Evolutionary conservation across 768 basidiomycete genomes (phyloP), one percentile per base, ranked within the genome.

Genomic region (Rhodosporidiobolus sp.): DNA sequence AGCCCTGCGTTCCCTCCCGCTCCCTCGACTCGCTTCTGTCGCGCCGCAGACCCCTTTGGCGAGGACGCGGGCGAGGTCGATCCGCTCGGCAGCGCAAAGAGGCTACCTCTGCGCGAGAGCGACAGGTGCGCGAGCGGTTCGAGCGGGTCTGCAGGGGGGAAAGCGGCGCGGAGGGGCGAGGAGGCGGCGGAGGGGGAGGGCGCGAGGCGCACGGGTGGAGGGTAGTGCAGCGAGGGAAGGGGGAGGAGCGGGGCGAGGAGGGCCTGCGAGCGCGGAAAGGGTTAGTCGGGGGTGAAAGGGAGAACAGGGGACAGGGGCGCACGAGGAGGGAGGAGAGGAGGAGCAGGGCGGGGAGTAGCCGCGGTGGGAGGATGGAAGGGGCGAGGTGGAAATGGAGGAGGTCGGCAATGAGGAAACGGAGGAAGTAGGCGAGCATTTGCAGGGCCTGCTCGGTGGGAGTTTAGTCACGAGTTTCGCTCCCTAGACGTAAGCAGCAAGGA

Each of bases 121-220:
- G 70, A 72, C 20, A 72, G 61, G 56, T 72, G 46, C 32, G 62
- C 59, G 14, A 72, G 52, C 6, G 70, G 70, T 34, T 72, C 70
- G 60, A 72, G 65, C 4, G 70, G 65, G 30, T 72, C 70, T n/a
- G 30, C 8, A 24, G 43, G 26, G 24, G 7, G 22, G 58, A 53
- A 22, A 16, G 53, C 6, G 43, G 5, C 24, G 50, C 9, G n/a
- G 10, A 24, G 50, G 3, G 50, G 50, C 17, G 45, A 38, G 1
- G 43, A 30, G 56, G 52, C 32, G 56, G 52, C 32, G 45, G 32
- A 55, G 34, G 67, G 50, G 24, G 58, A 49, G 32, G 45, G 46
- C 7, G 19, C 17, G 55, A 64, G 53, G 22, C 60, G 64, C 50
- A 70, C 49, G 16, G 73, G 52, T 5, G 65, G 26, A 14, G 56